A percentile compares a stretch with the other conserved stretches of the same genome.
These are phyloP conservation scores for Aspergillus hancockii DNA, from an alignment of 495 filamentous ascomycete genomes.

Conservation along the genomic window DNA sequence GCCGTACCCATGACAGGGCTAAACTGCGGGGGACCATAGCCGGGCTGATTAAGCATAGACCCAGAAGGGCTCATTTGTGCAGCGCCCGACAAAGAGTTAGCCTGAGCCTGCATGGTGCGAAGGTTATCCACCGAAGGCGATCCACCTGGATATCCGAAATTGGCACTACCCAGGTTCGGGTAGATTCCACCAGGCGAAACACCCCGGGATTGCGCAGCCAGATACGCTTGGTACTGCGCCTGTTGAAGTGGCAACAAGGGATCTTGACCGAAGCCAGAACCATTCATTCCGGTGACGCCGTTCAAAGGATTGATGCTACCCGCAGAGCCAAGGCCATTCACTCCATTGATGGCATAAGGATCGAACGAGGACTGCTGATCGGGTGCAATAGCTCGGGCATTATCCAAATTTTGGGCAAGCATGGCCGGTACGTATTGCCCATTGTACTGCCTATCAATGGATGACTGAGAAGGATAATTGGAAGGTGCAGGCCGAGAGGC, in stretches of 20 bases:
- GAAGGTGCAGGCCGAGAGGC: conserved; percentile 47
- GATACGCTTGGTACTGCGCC: conserved; percentile 48
- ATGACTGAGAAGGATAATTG: conserved; percentile 41
- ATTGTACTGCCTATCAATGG: conserved; percentile 51
- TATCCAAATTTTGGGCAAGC: conserved; percentile 38
- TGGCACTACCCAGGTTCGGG: conserved; percentile 33
- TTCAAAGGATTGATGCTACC: conserved; percentile 26
- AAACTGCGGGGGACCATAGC: conserved; percentile 47
- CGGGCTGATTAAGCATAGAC: conserved; percentile 45
- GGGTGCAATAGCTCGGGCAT: conserved; percentile 37
- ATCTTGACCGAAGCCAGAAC: conserved; percentile 41
- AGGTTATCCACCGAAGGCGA: conserved; percentile 46
- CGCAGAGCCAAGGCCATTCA: conserved; percentile 31
- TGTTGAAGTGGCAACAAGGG: conserved; percentile 45
- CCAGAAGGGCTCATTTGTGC: conserved; percentile 39
- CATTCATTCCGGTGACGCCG: conserved; percentile 26
- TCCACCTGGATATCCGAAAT: conserved; percentile 42
- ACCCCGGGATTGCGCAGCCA: conserved; percentile 44
- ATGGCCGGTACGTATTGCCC: conserved; percentile 43
- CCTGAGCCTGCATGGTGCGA: conserved; percentile 41
- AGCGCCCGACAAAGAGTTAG: conserved; percentile 34
- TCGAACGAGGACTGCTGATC: conserved; percentile 47
- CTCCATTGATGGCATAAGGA: conserved; percentile 41
- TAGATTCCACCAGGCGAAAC: conserved; percentile 49
- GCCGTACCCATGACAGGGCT: conserved; percentile 48